Conservation (phyloP, 139 green algal genomes). For the Chlorella sp. region DNA sequence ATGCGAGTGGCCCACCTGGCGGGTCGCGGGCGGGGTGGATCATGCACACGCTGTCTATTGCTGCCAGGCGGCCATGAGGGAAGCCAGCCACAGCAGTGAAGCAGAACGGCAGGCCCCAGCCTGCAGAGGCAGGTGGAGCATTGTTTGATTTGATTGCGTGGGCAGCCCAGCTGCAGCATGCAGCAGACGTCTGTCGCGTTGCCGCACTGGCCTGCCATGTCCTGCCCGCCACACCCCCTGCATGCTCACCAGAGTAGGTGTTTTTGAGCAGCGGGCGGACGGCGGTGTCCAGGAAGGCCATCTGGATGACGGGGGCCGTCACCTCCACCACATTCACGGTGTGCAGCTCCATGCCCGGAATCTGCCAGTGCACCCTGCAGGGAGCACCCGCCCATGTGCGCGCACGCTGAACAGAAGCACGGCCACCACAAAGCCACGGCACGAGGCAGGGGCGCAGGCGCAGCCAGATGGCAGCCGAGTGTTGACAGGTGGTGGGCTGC, state of each 20-base stretch:
- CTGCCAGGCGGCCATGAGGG: background rate
- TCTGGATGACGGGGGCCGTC: constrained; percentile 3
- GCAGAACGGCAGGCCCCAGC: constrained; percentile 35
- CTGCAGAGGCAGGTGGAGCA: background rate
- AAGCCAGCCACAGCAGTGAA: constrained; percentile 11
- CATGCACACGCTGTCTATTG: constrained; percentile 21
- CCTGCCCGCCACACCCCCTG: background rate
- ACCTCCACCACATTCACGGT: constrained; percentile 26
- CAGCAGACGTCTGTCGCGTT: too few species aligned
- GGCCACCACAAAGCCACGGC: too few species aligned
- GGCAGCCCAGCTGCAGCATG: too few species aligned
- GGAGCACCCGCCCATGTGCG: too few species aligned
- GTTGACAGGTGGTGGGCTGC: background rate
- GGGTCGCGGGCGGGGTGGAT: background rate
- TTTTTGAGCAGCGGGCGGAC: constrained; percentile 12
- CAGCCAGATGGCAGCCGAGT: background rate
- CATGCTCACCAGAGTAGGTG: constrained; percentile 17
- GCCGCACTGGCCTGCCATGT: background rate
- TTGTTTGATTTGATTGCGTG: too few species aligned
- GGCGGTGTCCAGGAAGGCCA: constrained; percentile 6
- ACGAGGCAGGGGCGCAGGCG: background rate
- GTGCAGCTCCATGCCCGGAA: constrained; percentile 31
- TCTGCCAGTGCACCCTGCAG: constrained; percentile 37
- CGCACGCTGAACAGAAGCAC: too few species aligned
- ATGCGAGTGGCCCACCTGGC: background rate